A percentile compares a stretch with the other conserved stretches of the same genome.
phyloP scores from a whole-genome alignment of 208 protist species.

The Trypanosoma scelopori region DNA sequence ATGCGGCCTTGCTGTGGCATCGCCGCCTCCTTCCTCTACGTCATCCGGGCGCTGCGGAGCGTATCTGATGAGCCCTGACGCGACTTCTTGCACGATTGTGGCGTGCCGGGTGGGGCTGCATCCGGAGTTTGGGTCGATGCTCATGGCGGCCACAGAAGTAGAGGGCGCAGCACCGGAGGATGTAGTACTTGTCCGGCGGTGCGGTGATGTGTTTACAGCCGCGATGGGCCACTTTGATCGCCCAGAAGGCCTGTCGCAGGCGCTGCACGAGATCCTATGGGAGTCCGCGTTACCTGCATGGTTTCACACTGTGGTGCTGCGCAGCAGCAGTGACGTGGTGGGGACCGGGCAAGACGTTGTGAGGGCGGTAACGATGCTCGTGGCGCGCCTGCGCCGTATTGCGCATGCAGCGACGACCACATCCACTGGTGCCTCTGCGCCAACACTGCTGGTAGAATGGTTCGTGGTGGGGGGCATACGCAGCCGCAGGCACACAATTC shows the following conservation, averaged over 20 bases:
- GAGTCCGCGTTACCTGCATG: conserved; percentile 46
- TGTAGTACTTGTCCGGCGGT: background rate
- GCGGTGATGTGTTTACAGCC: conserved; percentile 30
- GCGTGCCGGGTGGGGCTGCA: conserved; percentile 52
- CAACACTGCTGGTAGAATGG: conserved; percentile 57
- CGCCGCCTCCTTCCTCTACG: background rate
- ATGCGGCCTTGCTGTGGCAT: conserved; percentile 34
- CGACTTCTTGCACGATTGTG: conserved; percentile 58
- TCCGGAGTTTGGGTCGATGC: conserved; percentile 3
- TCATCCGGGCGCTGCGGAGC: background rate
- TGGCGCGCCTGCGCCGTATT: conserved; percentile 2
- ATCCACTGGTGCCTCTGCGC: background rate
- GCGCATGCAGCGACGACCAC: background rate
- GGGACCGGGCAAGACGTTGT: background rate
- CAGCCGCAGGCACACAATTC: conserved; percentile 32
- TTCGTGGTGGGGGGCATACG: conserved; percentile 60
- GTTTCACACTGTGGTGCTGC: conserved; percentile 29
- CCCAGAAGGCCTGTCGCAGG: conserved; percentile 10
- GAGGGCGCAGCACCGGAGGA: background rate
- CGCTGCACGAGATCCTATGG: conserved; percentile 42
- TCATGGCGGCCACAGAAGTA: background rate
- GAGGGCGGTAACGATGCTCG: background rate
- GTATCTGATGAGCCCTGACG: conserved; percentile 53
- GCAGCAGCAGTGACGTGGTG: background rate
- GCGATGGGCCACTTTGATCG: conserved; percentile 55